Evolutionary conservation across 139 green algal genomes (phyloP).

Genomic region (Coelastrella sp.): DNA sequence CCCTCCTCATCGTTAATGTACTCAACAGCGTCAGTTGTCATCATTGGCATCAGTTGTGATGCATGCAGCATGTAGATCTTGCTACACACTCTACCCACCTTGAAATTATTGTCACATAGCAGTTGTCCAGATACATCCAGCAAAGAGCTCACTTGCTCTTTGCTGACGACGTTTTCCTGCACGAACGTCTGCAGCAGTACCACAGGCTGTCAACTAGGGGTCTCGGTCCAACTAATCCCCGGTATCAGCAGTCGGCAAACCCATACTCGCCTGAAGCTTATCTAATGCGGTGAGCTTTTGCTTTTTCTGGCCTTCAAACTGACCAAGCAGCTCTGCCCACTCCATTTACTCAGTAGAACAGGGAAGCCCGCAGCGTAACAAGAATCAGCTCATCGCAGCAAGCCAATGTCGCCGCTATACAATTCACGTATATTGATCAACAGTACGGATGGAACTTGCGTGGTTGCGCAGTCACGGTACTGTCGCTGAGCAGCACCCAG

Average conservation of each 20-base stretch:
- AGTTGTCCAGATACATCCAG: constrained; percentile 51
- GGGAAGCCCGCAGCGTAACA: too few species aligned
- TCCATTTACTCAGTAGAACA: background rate
- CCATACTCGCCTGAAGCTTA: constrained; percentile 47
- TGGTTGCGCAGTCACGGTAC: too few species aligned
- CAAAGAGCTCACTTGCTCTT: constrained; percentile 52
- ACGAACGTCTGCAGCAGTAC: background rate
- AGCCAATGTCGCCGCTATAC: too few species aligned
- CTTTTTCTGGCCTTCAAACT: constrained; percentile 51
- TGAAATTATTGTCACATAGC: constrained; percentile 60
- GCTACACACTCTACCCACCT: too few species aligned
- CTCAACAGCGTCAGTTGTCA: background rate
- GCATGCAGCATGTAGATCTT: too few species aligned
- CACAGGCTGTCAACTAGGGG: too few species aligned
- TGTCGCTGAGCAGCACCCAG: too few species aligned
- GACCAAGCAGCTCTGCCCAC: constrained; percentile 34
- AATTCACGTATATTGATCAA: too few species aligned
- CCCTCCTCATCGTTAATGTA: too few species aligned
- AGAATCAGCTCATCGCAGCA: background rate
- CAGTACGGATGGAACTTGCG: too few species aligned
- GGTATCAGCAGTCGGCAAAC: too few species aligned
- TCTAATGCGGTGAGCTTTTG: constrained; percentile 54
- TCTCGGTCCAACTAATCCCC: too few species aligned
- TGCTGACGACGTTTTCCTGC: constrained; percentile 4
- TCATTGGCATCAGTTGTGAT: background rate